phyloP scores from a whole-genome alignment of 352 stramenopile species.

The Pythium aristosporum region DNA sequence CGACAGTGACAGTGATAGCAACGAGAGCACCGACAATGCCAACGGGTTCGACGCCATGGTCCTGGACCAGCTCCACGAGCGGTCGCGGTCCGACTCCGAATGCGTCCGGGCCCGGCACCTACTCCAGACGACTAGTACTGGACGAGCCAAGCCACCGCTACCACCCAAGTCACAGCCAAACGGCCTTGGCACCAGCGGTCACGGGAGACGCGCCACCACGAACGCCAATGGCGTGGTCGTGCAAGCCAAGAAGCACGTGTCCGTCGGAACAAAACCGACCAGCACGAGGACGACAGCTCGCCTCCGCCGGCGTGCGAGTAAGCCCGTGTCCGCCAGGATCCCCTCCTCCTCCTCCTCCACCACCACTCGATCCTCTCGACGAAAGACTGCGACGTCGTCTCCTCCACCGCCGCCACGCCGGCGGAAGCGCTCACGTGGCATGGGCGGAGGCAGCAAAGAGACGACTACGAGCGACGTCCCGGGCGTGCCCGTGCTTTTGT shows the following conservation, averaged over 20 bases:
- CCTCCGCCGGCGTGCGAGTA: neutral
- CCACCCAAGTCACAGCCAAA: neutral
- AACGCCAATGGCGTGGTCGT: conserved; percentile 18
- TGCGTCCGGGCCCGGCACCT: conserved; percentile 20
- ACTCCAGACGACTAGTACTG: neutral
- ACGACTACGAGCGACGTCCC: neutral
- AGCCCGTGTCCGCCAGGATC: neutral
- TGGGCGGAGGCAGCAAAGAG: neutral
- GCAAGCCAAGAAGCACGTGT: conserved; percentile 11
- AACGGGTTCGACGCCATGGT: conserved; percentile 25
- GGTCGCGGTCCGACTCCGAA: conserved; percentile 31
- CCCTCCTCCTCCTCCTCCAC: neutral
- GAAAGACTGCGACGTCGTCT: neutral
- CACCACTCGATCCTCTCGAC: neutral
- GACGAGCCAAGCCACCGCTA: neutral
- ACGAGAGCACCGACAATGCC: conserved; percentile 17
- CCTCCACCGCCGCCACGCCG: conserved; percentile 4
- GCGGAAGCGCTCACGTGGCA: conserved; percentile 5
- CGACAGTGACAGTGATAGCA: conserved; percentile 25
- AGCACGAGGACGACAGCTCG: neutral
- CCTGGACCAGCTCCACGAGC: conserved; percentile 18
- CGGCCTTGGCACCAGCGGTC: too few relatives aligned
- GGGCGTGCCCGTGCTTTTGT: conserved; percentile 58
- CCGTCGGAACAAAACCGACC: neutral
- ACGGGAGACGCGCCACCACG: neutral